Percentiles rank a stretch among this genome's conserved stretches.
phyloP scores from a whole-genome alignment of 2,329 filamentous ascomycete genomes.

The Paecilomyces formosus region DNA sequence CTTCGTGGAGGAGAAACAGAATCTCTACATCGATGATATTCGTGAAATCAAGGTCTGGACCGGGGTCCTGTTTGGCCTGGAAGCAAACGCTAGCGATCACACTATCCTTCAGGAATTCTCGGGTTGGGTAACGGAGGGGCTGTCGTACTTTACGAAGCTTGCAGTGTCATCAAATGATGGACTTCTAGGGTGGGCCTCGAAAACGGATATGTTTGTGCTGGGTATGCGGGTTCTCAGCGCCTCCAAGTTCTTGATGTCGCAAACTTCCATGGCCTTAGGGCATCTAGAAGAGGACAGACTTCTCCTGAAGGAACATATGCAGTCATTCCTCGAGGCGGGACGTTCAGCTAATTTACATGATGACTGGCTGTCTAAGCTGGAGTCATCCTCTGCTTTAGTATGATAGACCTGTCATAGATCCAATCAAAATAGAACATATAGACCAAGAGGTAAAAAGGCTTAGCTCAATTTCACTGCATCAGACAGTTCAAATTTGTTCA shows the following conservation, averaged over 20 bases:
- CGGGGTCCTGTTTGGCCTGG: conserved; percentile 36
- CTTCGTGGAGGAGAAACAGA: conserved; percentile 86
- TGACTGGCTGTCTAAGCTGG: conserved; percentile 24
- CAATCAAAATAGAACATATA: neutral
- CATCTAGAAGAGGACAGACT: conserved; percentile 10
- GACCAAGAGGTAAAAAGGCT: neutral
- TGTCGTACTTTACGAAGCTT: conserved; percentile 19
- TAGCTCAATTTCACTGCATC: too few species aligned
- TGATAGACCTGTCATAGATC: conserved; percentile 3
- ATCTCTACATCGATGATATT: conserved; percentile 82
- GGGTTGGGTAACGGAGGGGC: conserved; percentile 25
- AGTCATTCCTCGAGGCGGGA: conserved; percentile 17
- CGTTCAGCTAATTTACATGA: conserved; percentile 19
- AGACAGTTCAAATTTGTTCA: too few species aligned
- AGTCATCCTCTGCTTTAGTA: conserved; percentile 11
- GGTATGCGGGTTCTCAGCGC: conserved; percentile 32
- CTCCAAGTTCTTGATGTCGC: conserved; percentile 24
- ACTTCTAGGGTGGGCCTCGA: conserved; percentile 65
- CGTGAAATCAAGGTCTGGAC: conserved; percentile 67
- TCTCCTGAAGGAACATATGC: conserved; percentile 15
- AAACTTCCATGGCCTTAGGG: conserved; percentile 9
- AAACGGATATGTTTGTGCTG: conserved; percentile 55
- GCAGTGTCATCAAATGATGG: conserved; percentile 45
- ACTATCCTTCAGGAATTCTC: conserved; percentile 13
- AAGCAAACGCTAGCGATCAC: conserved; percentile 14